phyloP scores from a whole-genome alignment of 495 filamentous ascomycete genomes.

The Hypoxylon perforatum region DNA sequence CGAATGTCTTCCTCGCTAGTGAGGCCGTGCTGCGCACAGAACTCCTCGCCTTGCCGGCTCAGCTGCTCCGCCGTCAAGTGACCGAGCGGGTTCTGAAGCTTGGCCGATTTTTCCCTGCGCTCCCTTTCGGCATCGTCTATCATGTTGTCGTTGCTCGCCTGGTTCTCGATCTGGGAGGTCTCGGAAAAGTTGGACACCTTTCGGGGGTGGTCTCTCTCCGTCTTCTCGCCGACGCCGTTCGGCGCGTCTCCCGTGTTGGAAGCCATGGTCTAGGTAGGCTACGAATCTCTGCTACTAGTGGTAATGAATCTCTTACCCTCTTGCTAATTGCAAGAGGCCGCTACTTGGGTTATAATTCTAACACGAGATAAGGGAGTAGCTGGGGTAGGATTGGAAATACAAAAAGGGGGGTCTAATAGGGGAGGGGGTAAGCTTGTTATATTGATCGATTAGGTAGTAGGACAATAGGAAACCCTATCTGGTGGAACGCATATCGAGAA shows the following conservation, averaged over 20 bases:
- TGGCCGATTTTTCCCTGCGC: conserved; percentile 47
- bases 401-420: conserved; percentile 12
- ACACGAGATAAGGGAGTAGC: conserved; percentile 3
- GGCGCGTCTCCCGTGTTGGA: conserved; percentile 23
- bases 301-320: no score
- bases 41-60: conserved; percentile 70
- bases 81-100: conserved; percentile 75
- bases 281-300: neutral
- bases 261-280: conserved; percentile 23
- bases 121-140: conserved; percentile 36
- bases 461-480: neutral
- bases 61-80: conserved; percentile 70
- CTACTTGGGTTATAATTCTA: conserved; percentile 5
- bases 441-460: conserved; percentile 17
- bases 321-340: neutral
- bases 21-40: conserved; percentile 71
- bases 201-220: conserved; percentile 18
- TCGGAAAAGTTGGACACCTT: conserved; percentile 39
- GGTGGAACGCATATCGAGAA: conserved; percentile 9
- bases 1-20: conserved; percentile 72
- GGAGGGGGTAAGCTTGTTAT: conserved; percentile 20
- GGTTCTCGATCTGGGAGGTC: conserved; percentile 39
- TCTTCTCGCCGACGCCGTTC: conserved; percentile 27
- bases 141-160: conserved; percentile 19
- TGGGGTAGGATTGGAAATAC: conserved; percentile 3